Base-by-base conservation (phyloP, 495 filamentous ascomycete species). In the Halenospora varia region DNA sequence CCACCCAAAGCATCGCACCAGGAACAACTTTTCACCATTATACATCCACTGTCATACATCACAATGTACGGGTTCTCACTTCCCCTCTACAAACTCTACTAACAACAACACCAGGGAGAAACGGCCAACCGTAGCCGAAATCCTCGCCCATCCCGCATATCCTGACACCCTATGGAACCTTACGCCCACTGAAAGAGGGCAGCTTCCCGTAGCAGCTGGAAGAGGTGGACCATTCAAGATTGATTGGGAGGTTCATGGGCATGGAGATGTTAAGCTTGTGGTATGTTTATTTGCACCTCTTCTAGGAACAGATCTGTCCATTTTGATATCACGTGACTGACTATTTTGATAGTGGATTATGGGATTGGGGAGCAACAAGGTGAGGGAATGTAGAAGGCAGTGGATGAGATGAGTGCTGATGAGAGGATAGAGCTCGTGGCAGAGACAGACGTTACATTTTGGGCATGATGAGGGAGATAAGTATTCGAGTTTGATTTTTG, bases 241-340 rank as follows among this genome's bases (percentile, higher is more conserved):
- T 50, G 74, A 80, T 46, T 92, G 85, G 73, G 88, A 95, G 65
- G 77, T 92, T 26, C 90, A 96, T 73, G 90, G 90, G 42, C 74
- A 77, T 23, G 90, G 90, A 0, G 80, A 83, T 10, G 72, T 80
- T 24, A 83, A 86, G 62, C 68, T 94, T 42, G 75, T 93, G 57
- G 89, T 92, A 79, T 50, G 86, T 79, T 42, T 48, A 20, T 49
- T 45, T 40, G n/a, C n/a, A n/a, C n/a, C n/a, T n/a, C n/a, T n/a
- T n/a, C n/a, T n/a, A n/a, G n/a, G n/a, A n/a, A n/a, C n/a, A n/a
- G 19, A 15, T 41, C 57, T 10, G 3, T 55, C 23, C 6, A 23
- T 11, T 29, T 20, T 50, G 23, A 51, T 9, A 54, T 55, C 57
- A 57, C 55, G 60, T 63, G 60, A 68, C 52, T 65, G 39, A 62